Conservation (phyloP, 305 asterid genomes). For the Coffea humblotiana region DNA sequence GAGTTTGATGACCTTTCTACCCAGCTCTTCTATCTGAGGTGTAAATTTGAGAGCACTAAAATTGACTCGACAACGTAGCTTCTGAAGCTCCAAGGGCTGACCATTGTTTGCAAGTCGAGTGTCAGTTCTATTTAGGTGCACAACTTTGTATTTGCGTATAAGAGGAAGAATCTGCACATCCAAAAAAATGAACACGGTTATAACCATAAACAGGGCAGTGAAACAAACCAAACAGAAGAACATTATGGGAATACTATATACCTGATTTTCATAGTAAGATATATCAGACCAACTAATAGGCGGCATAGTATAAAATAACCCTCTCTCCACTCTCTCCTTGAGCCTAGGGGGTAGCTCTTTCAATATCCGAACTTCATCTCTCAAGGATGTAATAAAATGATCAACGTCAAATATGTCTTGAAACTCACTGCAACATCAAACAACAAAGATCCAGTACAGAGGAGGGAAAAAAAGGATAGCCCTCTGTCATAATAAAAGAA, state of each 20-base stretch:
- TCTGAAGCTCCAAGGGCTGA: slow-evolving; percentile 62
- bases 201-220: slow-evolving; percentile 1
- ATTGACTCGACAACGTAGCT: slow-evolving; percentile 80
- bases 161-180: slow-evolving; percentile 77
- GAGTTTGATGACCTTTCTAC: slow-evolving; percentile 61
- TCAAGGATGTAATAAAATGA: slow-evolving; percentile 76
- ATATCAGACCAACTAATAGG: slow-evolving; percentile 93
- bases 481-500: not conserved
- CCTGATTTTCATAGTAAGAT: slow-evolving; percentile 77
- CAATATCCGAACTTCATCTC: slow-evolving; percentile 84
- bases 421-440: slow-evolving; percentile 59
- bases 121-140: slow-evolving; percentile 82
- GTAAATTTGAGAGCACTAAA: slow-evolving; percentile 65
- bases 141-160: slow-evolving; percentile 69
- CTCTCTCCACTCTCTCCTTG: slow-evolving; percentile 58
- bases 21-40: slow-evolving; percentile 71
- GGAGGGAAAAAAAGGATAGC: too few relatives aligned
- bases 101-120: slow-evolving; percentile 87
- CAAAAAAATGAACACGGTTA: not conserved
- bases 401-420: slow-evolving; percentile 78
- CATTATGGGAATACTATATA: slow-evolving; percentile 7
- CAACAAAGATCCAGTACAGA: not conserved
- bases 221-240: not conserved
- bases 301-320: slow-evolving; percentile 55
- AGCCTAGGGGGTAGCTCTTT: slow-evolving; percentile 77